Evolutionary conservation across 805 yeast genomes (phyloP).

Genomic region (Suhomyces kilbournensis): DNA sequence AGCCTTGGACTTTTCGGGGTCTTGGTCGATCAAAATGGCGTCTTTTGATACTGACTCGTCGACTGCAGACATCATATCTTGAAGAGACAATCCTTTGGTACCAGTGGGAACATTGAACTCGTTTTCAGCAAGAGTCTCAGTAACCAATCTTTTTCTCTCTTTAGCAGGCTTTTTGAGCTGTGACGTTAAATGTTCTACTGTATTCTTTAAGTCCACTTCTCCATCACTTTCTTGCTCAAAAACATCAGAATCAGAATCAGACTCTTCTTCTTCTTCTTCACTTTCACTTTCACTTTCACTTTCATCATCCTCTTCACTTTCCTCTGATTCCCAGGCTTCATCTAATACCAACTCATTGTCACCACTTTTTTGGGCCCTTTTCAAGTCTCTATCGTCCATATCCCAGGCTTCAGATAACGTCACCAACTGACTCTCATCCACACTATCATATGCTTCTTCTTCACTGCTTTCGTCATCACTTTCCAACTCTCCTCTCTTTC

Average conservation of each 20-base stretch:
- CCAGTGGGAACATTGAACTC: conserved; percentile 70
- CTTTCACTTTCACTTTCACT: conserved; percentile 23
- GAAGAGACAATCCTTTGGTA: conserved; percentile 46
- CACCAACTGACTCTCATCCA: conserved; percentile 72
- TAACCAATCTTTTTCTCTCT: conserved; percentile 47
- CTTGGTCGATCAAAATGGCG: conserved; percentile 48
- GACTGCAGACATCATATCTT: conserved; percentile 72
- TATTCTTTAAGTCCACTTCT: conserved; percentile 51
- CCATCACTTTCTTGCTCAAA: conserved; percentile 39
- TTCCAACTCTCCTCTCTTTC: conserved; percentile 19
- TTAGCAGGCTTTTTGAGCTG: conserved; percentile 30
- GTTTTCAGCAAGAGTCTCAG: conserved; percentile 59
- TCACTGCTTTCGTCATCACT: conserved; percentile 34
- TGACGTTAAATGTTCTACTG: conserved; percentile 40
- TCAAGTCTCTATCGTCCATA: conserved; percentile 56
- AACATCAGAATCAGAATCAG: conserved; percentile 15
- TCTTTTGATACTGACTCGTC: conserved; percentile 48
- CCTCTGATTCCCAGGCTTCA: conserved; percentile 29
- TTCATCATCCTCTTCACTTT: conserved; percentile 14
- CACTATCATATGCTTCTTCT: conserved; percentile 59
- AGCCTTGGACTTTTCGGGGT: conserved; percentile 41
- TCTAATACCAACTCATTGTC: conserved; percentile 26
- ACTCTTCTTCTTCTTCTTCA: conserved; percentile 15
- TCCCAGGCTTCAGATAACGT: conserved; percentile 91
- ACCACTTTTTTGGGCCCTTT: conserved; percentile 13